phyloP scores from a whole-genome alignment of 129 eudicot species.

The Artemisia argyi region DNA sequence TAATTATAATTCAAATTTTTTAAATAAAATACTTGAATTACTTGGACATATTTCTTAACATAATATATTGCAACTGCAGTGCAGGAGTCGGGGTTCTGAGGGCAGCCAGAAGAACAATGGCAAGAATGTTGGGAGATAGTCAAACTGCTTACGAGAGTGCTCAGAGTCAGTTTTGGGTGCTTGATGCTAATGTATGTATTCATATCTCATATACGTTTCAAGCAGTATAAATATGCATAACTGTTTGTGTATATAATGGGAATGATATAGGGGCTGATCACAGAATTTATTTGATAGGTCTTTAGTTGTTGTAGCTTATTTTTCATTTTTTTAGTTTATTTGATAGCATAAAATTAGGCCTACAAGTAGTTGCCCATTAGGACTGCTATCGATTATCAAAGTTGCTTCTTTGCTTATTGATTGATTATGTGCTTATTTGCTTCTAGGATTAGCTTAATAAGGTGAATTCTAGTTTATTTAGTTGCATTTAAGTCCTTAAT shows the following conservation, averaged over 20 bases:
- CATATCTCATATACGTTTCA: background rate
- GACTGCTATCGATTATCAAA: too few species aligned
- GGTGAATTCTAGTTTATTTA: too few species aligned
- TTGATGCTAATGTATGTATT: slow-evolving; percentile 75
- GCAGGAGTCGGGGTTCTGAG: slow-evolving; percentile 94
- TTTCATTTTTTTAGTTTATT: too few species aligned
- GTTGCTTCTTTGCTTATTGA: too few species aligned
- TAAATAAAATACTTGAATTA: background rate
- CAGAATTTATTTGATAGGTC: too few species aligned
- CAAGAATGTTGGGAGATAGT: slow-evolving; percentile 86
- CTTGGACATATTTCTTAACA: background rate
- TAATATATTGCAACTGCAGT: slow-evolving; percentile 43
- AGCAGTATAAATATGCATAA: background rate
- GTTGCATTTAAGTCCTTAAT: too few species aligned
- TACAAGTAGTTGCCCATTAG: too few species aligned
- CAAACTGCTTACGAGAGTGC: slow-evolving; percentile 90
- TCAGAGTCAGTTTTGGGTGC: slow-evolving; percentile 87
- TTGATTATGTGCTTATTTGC: too few species aligned
- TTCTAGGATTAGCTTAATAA: too few species aligned
- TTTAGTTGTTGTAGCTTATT: too few species aligned
- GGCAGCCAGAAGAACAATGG: slow-evolving; percentile 98
- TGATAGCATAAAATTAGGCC: too few species aligned
- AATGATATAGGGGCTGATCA: slow-evolving; percentile 70
- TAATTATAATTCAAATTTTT: background rate
- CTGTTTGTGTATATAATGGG: background rate